Base-by-base conservation (phyloP, 148 eudicot species). In the Chenopodium suecicum region DNA sequence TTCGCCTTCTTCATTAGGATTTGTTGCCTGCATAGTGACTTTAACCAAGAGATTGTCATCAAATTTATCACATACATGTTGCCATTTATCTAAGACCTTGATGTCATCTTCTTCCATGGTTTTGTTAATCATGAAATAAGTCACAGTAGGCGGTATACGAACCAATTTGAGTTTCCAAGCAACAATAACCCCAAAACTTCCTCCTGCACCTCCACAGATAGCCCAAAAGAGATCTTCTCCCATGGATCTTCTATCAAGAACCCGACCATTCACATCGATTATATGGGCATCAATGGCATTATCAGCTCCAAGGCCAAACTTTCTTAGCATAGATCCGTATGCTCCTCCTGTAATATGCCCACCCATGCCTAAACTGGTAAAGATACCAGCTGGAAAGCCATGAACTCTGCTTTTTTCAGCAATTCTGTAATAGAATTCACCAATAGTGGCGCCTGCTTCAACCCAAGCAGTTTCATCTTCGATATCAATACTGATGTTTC, bases 291-390 rank as follows among this genome's bases (percentile, higher is more conserved):
- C 88, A 19, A 85, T 16, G 23, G 75, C 85, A 80, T 85, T 79
- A 69, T 85, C 85, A 17, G 79, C 88, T 54, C 70, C 84, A 58
- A 85, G 88, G 10, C 88, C 88, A n/a, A 78, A 82, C 70, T 85
- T 85, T 73, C 83, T 85, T 14, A 82, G 68, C 83, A 85, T 70
- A 22, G 65, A 60, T 16, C 88, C 88, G 31, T 85, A 82, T 3
- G 73, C 88, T 11, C 88, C 88, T 2, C 88, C 88, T 1, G 85
- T 82, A 50, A 85, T 79, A 80, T 85, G 85, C 19, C 88, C 83
- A 29, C 88, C 85, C 16, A 82, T 52, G 13, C 88, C 88, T 50
- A 85, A 34, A 65, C 81, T 82, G 16, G 85, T 77, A 32, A 37
- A 82, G 48, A 82, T 37, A 22, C 88, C 88, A 41, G 71, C 88